Conservation (phyloP, 768 basidiomycete genomes). For the Boletus pseudopeckii region DNA sequence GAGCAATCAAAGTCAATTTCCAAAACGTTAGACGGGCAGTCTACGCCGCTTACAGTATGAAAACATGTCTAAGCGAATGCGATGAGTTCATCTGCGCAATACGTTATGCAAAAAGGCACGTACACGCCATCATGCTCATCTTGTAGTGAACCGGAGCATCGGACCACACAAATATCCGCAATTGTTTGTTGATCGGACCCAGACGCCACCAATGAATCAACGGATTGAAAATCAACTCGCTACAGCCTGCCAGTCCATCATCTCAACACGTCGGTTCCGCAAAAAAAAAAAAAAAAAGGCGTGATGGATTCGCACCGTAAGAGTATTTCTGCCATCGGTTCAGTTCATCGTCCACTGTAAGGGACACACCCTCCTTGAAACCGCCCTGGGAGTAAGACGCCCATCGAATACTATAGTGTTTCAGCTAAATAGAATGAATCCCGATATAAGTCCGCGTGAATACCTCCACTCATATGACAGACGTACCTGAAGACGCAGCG, state of each 20-base stretch:
- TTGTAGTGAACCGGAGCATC: slow-evolving; percentile 79
- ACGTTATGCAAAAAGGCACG: slow-evolving; percentile 9
- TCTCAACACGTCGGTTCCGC: slow-evolving; percentile 33
- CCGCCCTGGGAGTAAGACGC: slow-evolving; percentile 85
- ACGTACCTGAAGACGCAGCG: slow-evolving; percentile 45
- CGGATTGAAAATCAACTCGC: slow-evolving; percentile 80
- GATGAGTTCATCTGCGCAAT: slow-evolving; percentile 2
- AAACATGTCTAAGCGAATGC: slow-evolving; percentile 40
- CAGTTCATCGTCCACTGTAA: slow-evolving; percentile 90
- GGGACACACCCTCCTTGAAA: slow-evolving; percentile 92
- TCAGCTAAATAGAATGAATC: slow-evolving; percentile 10
- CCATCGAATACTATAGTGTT: slow-evolving; percentile 42
- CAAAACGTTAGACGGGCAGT: slow-evolving; percentile 2
- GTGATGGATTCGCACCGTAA: slow-evolving; percentile 51
- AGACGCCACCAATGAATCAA: slow-evolving; percentile 69
- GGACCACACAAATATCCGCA: slow-evolving; percentile 78
- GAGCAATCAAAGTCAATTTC: background rate
- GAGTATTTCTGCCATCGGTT: slow-evolving; percentile 92
- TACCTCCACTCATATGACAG: background rate
- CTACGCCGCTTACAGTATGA: slow-evolving; percentile 42
- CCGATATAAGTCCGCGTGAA: background rate
- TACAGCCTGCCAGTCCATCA: slow-evolving; percentile 18
- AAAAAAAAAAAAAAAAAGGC: slow-evolving; percentile 13
- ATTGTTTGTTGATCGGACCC: slow-evolving; percentile 82
- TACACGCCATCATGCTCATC: slow-evolving; percentile 56